Conservation (phyloP, 1,139 yeast genomes). For the Nakaseomyces kungkrabaensis region DNA sequence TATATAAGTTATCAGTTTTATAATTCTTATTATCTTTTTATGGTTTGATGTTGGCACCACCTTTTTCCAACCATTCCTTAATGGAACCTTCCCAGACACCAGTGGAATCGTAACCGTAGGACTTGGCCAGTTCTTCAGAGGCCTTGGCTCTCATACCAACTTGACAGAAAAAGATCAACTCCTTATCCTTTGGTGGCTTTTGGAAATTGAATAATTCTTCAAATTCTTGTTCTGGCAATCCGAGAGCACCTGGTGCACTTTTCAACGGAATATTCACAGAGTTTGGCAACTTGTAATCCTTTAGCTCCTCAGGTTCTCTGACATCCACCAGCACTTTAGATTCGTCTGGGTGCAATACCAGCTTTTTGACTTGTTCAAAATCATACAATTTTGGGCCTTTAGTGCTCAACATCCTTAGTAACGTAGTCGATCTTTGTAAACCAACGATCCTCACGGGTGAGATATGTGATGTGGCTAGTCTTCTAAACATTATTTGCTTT, state of each 20-base stretch:
- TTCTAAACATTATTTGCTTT: conserved; percentile 7
- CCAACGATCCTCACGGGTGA: conserved; percentile 1
- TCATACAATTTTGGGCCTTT: conserved; percentile 35
- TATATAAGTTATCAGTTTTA: too few species aligned
- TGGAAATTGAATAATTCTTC: conserved; percentile 68
- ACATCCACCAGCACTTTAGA: conserved; percentile 67
- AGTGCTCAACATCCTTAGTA: conserved; percentile 12
- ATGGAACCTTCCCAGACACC: conserved; percentile 77
- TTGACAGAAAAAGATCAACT: conserved; percentile 80
- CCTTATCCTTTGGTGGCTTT: conserved; percentile 67
- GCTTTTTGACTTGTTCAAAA: conserved; percentile 46
- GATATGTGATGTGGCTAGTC: background rate
- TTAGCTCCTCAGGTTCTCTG: conserved; percentile 77
- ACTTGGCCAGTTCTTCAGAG: conserved; percentile 83
- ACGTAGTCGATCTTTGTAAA: background rate
- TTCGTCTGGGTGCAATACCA: conserved; percentile 36
- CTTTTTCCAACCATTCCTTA: conserved; percentile 55
- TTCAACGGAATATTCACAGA: conserved; percentile 85
- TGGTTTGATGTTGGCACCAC: conserved; percentile 12
- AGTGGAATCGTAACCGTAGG: conserved; percentile 75
- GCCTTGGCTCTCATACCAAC: conserved; percentile 89
- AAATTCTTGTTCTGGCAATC: conserved; percentile 69
- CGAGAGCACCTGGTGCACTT: conserved; percentile 89
- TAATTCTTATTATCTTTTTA: background rate
- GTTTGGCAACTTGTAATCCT: conserved; percentile 63